Conservation (phyloP, 345 rosid species). For the Brassica napus region Da-Ae NC_063436.1:688501-689000, state of each 20-base stretch:
- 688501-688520: constrained; percentile 68
- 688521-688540: constrained; percentile 54
- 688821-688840: neutral
- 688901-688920: neutral
- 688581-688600: neutral
- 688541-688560: constrained; percentile 19
- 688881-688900: neutral
- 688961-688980: neutral
- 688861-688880: neutral
- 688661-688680: neutral
- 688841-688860: neutral
- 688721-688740: neutral
- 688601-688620: neutral
- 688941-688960: neutral
- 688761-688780: neutral
- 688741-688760: neutral
- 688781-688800: neutral
- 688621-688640: neutral
- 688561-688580: neutral
- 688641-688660: neutral
- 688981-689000: neutral
- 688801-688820: neutral
- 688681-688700: neutral
- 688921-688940: neutral
- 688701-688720: neutral